A percentile compares a stretch with the other conserved stretches of the same genome.
Conservation (phyloP, 2,329 filamentous ascomycete species). For the Cercospora sp. region DNA sequence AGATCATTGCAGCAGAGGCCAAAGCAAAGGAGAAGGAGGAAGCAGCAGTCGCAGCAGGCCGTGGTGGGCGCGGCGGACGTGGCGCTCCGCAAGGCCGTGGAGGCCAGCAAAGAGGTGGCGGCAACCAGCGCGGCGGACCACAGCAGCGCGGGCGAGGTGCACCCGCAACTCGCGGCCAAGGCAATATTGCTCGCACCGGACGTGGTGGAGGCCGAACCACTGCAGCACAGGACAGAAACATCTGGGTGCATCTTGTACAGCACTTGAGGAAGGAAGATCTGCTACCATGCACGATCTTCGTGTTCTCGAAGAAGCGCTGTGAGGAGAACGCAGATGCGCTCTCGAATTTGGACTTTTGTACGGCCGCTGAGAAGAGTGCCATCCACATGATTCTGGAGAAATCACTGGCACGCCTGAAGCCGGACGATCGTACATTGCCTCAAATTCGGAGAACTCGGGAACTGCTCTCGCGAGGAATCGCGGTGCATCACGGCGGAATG, state of each 20-base stretch:
- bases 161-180: conserved; percentile 60
- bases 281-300: conserved; percentile 92
- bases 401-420: conserved; percentile 85
- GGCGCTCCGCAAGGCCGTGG: conserved; percentile 57
- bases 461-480: conserved; percentile 82
- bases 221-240: conserved; percentile 88
- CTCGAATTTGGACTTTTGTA: conserved; percentile 93
- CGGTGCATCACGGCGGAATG: conserved; percentile 92
- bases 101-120: conserved; percentile 49
- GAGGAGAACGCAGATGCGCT: conserved; percentile 96
- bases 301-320: conserved; percentile 97
- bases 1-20: conserved; percentile 57
- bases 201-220: conserved; percentile 83
- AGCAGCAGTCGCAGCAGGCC: conserved; percentile 50
- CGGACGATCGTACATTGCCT: conserved; percentile 84
- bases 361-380: conserved; percentile 88
- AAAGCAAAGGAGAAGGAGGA: conserved; percentile 51
- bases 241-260: conserved; percentile 95
- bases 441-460: conserved; percentile 89
- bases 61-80: conserved; percentile 54
- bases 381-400: conserved; percentile 98
- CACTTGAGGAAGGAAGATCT: conserved; percentile 84
- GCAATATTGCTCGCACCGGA: conserved; percentile 88
- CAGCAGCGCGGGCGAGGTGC: conserved; percentile 59
- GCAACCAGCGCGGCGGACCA: conserved; percentile 47